These are phyloP conservation scores for Pythium dissotocum DNA, from an alignment of 352 stramenopile genomes.

Conservation along the genomic window DNA sequence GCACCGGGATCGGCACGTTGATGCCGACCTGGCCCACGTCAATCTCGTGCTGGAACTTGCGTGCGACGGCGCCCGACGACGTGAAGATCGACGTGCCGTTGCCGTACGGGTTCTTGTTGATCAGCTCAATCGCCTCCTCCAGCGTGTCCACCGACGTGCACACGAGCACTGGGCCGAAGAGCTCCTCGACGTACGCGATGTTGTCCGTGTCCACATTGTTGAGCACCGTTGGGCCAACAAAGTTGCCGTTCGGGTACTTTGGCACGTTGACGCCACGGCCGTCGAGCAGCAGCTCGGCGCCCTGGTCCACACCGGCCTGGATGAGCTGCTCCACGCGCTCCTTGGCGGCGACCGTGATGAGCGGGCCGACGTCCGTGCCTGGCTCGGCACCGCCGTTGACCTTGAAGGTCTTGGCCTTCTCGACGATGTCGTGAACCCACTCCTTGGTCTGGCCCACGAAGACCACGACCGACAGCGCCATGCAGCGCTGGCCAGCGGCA, in stretches of 20 bases:
- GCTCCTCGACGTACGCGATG: constrained; percentile 93
- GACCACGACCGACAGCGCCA: constrained; percentile 95
- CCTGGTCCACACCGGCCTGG: constrained; percentile 85
- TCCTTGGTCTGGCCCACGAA: constrained; percentile 95
- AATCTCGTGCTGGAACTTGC: constrained; percentile 97
- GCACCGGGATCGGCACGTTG: constrained; percentile 97
- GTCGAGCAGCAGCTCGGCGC: constrained; percentile 90
- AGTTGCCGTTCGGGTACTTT: constrained; percentile 96
- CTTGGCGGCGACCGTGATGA: constrained; percentile 92
- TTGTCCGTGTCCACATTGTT: constrained; percentile 85
- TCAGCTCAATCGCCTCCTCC: constrained; percentile 95
- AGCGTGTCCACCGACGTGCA: constrained; percentile 92
- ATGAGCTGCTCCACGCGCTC: constrained; percentile 90
- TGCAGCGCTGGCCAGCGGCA: constrained; percentile 97
- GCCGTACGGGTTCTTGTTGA: constrained; percentile 96
- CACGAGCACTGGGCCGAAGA: constrained; percentile 97
- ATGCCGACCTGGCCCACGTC: constrained; percentile 96
- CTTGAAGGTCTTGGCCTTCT: constrained; percentile 89
- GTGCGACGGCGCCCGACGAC: constrained; percentile 87
- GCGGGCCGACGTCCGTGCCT: constrained; percentile 76
- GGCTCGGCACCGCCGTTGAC: constrained; percentile 87
- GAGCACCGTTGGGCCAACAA: constrained; percentile 93
- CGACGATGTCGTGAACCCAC: constrained; percentile 91
- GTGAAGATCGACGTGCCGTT: constrained; percentile 98
- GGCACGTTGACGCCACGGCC: constrained; percentile 87